Conservation (phyloP, 768 basidiomycete species). For the Termitomyces eurrhizus region DNA sequence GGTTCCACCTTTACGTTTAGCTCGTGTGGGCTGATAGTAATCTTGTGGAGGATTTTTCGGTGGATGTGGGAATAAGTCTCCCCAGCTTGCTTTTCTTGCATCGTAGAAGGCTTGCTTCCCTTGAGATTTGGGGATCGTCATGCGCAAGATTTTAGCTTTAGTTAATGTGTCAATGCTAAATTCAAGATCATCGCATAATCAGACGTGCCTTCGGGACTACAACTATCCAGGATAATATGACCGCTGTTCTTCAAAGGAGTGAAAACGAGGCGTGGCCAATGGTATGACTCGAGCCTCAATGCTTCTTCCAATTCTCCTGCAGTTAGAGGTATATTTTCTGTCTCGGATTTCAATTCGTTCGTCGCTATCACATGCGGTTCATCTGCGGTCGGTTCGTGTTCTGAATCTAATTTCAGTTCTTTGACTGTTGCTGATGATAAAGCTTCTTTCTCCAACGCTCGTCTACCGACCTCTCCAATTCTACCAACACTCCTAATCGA, state of each 20-base stretch:
- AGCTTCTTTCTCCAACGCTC: slow-evolving; percentile 35
- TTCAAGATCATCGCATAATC: not conserved
- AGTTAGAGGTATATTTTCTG: slow-evolving; percentile 9
- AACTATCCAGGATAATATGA: slow-evolving; percentile 89
- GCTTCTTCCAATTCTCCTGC: slow-evolving; percentile 41
- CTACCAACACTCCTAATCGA: slow-evolving; percentile 40
- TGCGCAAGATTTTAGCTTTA: slow-evolving; percentile 83
- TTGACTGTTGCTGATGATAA: slow-evolving; percentile 26
- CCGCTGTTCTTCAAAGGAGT: slow-evolving; percentile 91
- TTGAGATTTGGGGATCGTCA: slow-evolving; percentile 90
- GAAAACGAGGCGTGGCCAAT: slow-evolving; percentile 89
- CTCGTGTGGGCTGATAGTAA: slow-evolving; percentile 41
- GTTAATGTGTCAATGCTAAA: not conserved
- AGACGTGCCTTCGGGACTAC: slow-evolving; percentile 69
- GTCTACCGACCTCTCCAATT: slow-evolving; percentile 48
- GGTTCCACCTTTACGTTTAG: slow-evolving; percentile 24
- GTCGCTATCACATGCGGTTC: slow-evolving; percentile 4
- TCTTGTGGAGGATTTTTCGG: slow-evolving; percentile 76
- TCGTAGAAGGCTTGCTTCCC: slow-evolving; percentile 96
- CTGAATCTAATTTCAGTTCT: slow-evolving; percentile 38
- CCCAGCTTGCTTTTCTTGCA: slow-evolving; percentile 91
- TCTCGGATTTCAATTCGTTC: slow-evolving; percentile 10
- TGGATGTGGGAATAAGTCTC: slow-evolving; percentile 90
- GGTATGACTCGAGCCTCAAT: slow-evolving; percentile 71
- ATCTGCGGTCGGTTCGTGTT: slow-evolving; percentile 17